Conservation (phyloP, 345 rosid species). For the Cardamine resedifolia region DNA sequence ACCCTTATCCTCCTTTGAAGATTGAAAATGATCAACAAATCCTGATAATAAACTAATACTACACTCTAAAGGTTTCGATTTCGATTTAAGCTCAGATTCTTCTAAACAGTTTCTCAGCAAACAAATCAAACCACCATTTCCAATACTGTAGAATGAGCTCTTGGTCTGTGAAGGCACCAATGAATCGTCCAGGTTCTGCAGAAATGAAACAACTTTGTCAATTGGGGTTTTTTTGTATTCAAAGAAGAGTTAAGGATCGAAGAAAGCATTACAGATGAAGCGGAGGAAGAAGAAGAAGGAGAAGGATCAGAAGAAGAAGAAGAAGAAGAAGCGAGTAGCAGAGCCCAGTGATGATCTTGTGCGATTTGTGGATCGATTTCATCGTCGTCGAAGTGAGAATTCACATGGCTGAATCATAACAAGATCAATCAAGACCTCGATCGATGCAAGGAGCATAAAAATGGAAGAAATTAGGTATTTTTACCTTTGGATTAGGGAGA, state of each 20-base stretch:
- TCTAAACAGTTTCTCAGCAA: conserved; percentile 56
- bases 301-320: conserved; percentile 31
- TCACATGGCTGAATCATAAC: conserved; percentile 56
- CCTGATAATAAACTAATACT: conserved; percentile 46
- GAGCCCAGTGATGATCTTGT: conserved; percentile 44
- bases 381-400: conserved; percentile 62
- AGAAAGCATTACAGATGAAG: conserved; percentile 16
- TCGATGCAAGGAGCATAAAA: not conserved
- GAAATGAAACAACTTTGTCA: conserved; percentile 10
- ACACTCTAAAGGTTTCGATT: conserved; percentile 23
- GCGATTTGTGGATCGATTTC: conserved; percentile 38
- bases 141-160: conserved; percentile 45
- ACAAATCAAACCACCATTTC: conserved; percentile 53
- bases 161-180: conserved; percentile 49
- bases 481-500: conserved; percentile 53
- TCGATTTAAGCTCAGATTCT: conserved; percentile 42
- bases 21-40: conserved; percentile 65
- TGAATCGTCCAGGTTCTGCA: not conserved
- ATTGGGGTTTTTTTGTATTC: not conserved
- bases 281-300: conserved; percentile 19
- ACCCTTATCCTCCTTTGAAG: conserved; percentile 53
- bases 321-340: conserved; percentile 42
- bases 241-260: not conserved
- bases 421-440: not conserved
- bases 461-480: not conserved